Conservation (phyloP, 2,329 filamentous ascomycete species). For the Basipetospora sp. region DNA sequence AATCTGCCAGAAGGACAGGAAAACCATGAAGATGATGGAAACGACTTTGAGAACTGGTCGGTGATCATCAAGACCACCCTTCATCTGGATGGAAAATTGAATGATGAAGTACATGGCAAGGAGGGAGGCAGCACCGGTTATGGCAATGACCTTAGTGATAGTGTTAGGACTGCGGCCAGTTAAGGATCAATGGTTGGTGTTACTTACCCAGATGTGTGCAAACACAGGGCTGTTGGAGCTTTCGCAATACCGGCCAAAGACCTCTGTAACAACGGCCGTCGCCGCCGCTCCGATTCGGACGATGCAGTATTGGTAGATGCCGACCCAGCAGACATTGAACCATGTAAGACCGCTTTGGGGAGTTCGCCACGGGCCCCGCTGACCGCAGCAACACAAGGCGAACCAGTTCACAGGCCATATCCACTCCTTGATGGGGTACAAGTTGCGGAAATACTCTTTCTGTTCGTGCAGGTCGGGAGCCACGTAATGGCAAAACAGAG, state of each 20-base stretch:
- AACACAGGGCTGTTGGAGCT: conserved; percentile 64
- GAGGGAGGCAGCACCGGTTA: conserved; percentile 58
- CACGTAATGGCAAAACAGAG: conserved; percentile 66
- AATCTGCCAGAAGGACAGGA: conserved; percentile 78
- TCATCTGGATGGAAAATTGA: conserved; percentile 72
- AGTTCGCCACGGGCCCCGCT: conserved; percentile 55
- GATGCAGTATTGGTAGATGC: conserved; percentile 76
- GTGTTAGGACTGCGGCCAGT: too few species aligned
- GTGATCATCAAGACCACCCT: conserved; percentile 51
- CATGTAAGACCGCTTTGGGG: conserved; percentile 71
- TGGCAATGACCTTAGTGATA: conserved; percentile 46
- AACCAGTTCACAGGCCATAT: conserved; percentile 59
- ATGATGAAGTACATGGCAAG: conserved; percentile 82
- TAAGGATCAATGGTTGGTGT: too few species aligned
- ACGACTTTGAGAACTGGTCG: conserved; percentile 65
- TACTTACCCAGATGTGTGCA: conserved; percentile 65
- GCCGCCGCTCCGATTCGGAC: conserved; percentile 68
- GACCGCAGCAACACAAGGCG: conserved; percentile 53
- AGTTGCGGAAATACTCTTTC: conserved; percentile 63
- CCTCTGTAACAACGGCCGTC: conserved; percentile 58
- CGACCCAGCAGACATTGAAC: conserved; percentile 79
- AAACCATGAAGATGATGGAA: conserved; percentile 82
- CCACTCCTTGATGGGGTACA: conserved; percentile 55
- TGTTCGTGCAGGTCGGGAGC: conserved; percentile 64
- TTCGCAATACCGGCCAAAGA: conserved; percentile 59